These are phyloP conservation scores for Talaromyces liani DNA, from an alignment of 495 filamentous ascomycete species.

Conservation along the genomic window DNA sequence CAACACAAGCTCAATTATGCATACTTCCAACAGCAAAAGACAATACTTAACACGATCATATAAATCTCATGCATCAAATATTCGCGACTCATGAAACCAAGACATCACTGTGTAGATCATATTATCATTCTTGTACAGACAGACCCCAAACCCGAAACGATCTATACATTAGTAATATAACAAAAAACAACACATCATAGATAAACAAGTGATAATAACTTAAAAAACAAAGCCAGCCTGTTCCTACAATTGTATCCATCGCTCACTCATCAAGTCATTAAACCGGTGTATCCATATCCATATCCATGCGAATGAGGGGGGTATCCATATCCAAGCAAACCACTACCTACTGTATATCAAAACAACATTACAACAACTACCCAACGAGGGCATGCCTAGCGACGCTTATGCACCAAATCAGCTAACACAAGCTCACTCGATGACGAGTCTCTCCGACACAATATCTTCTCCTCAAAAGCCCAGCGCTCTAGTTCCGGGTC, in stretches of 20 bases:
- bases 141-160: neutral
- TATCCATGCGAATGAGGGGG: neutral
- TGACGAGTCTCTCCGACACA: neutral
- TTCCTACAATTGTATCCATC: neutral
- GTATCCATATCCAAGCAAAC: neutral
- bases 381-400: neutral
- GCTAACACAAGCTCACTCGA: neutral
- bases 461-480: constrained; percentile 44
- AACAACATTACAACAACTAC: neutral
- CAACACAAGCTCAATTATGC: too few species aligned
- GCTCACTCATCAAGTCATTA: neutral
- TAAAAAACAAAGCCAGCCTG: neutral
- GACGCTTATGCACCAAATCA: neutral
- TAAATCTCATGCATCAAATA: neutral
- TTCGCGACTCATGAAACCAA: neutral
- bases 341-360: neutral
- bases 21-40: neutral
- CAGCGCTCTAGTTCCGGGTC: constrained; percentile 45
- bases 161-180: neutral
- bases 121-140: neutral
- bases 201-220: neutral
- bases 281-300: neutral
- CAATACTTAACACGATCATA: neutral
- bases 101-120: neutral
- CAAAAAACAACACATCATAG: neutral